Percentiles rank a stretch among this genome's conserved stretches.
Conservation (phyloP, 2,329 filamentous ascomycete species). For the Fusarium sp. region DNA sequence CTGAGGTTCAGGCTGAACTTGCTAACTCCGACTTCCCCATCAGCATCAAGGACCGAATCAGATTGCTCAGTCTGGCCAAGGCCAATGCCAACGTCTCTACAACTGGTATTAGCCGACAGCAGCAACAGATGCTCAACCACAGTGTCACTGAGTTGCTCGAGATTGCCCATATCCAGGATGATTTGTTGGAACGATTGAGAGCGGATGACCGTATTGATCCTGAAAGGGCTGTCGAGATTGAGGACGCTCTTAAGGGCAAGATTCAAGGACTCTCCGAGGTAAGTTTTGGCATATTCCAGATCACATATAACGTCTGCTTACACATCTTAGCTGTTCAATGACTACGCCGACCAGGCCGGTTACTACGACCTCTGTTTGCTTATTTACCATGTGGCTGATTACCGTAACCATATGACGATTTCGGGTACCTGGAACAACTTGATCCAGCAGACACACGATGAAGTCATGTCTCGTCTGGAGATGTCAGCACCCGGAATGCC, state of each 20-base stretch:
- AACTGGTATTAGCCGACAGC: constrained; percentile 79
- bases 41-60: constrained; percentile 85
- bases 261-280: constrained; percentile 82
- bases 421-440: constrained; percentile 85
- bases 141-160: constrained; percentile 89
- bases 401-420: constrained; percentile 88
- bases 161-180: constrained; percentile 94
- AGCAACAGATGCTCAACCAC: constrained; percentile 86
- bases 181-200: constrained; percentile 82
- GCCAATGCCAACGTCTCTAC: constrained; percentile 90
- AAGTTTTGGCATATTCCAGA: constrained; percentile 53
- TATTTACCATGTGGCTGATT: constrained; percentile 92
- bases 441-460: constrained; percentile 76
- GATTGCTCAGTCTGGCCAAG: constrained; percentile 89
- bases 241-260: constrained; percentile 78
- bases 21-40: constrained; percentile 86
- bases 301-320: constrained; percentile 32
- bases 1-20: constrained; percentile 84
- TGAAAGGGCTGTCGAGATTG: constrained; percentile 72
- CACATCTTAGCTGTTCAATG: constrained; percentile 80
- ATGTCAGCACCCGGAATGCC: constrained; percentile 56
- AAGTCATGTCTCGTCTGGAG: constrained; percentile 59
- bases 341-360: constrained; percentile 87
- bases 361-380: constrained; percentile 95
- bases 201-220: constrained; percentile 76